These are phyloP conservation scores for Globisporangium echinulatum DNA, from an alignment of 352 stramenopile species.

Conservation along the genomic window DNA sequence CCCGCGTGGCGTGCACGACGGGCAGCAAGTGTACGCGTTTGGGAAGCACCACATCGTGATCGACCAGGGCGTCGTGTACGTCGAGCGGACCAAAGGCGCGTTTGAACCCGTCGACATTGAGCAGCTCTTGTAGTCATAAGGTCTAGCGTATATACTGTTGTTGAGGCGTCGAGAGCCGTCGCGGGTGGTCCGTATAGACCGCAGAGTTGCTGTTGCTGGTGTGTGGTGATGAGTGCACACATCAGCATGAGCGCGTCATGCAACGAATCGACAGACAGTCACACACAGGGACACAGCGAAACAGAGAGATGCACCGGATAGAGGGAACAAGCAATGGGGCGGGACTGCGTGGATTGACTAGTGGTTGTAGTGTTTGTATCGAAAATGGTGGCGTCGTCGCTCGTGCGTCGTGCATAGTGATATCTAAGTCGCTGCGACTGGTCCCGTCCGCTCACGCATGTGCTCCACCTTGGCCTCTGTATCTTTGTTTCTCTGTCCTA, in stretches of 20 bases:
- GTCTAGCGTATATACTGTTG: too few relatives aligned
- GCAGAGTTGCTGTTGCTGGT: too few relatives aligned
- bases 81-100: constrained; percentile 50
- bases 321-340: background rate
- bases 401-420: background rate
- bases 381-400: background rate
- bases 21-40: constrained; percentile 76
- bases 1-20: constrained; percentile 68
- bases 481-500: too few relatives aligned
- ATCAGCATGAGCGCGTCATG: too few relatives aligned
- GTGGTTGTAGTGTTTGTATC: constrained; percentile 1
- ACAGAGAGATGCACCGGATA: background rate
- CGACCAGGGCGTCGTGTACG: constrained; percentile 77
- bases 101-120: constrained; percentile 78
- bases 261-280: background rate
- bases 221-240: too few relatives aligned
- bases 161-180: too few relatives aligned
- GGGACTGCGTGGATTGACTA: background rate
- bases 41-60: constrained; percentile 80
- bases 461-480: too few relatives aligned
- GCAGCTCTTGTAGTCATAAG: constrained; percentile 35
- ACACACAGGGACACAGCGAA: background rate
- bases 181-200: too few relatives aligned
- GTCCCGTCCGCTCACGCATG: background rate
- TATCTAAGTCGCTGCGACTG: constrained; percentile 1